phyloP scores from a whole-genome alignment of 176 grass and related monocot genomes.

The Paspalum notatum region DNA sequence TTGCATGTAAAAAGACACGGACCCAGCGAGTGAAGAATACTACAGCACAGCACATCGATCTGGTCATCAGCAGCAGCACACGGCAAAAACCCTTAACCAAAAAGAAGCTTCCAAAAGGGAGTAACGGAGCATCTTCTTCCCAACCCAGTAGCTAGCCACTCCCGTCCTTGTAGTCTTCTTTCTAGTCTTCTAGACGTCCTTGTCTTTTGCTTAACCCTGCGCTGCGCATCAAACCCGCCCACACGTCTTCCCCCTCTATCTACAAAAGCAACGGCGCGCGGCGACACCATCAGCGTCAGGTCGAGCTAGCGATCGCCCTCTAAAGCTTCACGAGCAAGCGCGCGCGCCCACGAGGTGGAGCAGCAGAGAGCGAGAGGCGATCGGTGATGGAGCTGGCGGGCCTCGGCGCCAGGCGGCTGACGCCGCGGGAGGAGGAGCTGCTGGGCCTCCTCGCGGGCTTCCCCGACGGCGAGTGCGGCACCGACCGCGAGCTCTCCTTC shows the following conservation, averaged over 20 bases:
- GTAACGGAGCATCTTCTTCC: background rate
- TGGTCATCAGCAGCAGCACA: background rate
- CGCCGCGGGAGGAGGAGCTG: slow-evolving; percentile 55
- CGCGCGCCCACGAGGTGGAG: background rate
- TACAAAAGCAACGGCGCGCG: slow-evolving; percentile 6
- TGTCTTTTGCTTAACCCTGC: background rate
- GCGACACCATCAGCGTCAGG: background rate
- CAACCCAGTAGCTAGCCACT: background rate
- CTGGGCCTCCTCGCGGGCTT: slow-evolving; percentile 51
- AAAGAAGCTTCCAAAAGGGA: slow-evolving; percentile 29
- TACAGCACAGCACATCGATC: background rate
- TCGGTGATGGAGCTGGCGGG: slow-evolving; percentile 40
- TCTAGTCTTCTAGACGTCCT: background rate
- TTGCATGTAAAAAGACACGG: too few species aligned
- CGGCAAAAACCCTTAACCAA: background rate
- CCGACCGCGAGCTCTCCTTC: slow-evolving; percentile 62
- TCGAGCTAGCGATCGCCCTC: background rate
- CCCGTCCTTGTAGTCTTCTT: background rate
- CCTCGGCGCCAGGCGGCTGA: slow-evolving; percentile 10
- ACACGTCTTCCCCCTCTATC: background rate
- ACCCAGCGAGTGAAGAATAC: background rate
- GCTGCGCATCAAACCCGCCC: background rate
- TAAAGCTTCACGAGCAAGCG: background rate
- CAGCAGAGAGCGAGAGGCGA: background rate
- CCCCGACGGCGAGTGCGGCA: slow-evolving; percentile 5